Base-by-base conservation (phyloP, 345 rosid genomes). In the Populus tremula region DNA sequence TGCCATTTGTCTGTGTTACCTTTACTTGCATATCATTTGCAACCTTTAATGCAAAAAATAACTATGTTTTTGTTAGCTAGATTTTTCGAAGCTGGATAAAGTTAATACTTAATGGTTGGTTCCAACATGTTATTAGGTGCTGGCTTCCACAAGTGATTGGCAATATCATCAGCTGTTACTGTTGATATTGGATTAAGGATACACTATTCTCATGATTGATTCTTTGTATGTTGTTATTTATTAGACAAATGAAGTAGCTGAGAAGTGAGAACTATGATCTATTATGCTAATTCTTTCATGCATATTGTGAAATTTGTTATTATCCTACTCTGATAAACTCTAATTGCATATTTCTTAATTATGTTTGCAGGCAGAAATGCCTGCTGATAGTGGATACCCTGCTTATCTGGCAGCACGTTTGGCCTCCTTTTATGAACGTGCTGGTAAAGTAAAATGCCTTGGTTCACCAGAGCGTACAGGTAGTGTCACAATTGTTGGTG, bases 381-480 rank as follows among this genome's bases (percentile, higher is more conserved):
- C 99, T 84, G 99, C 99, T 27, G 99, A 96, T 83, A 96, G 99
- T 87, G 99, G 99, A 75, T 96, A 96, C 87, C 99, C 99, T 78
- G 99, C 99, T 79, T 96, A 96, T 82, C 88, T 96, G 81, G 99
- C 99, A 7, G 97, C 99, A 69, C 96, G 99, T 85, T 83, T 96
- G 67, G 99, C 99, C 31, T 96, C 99, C 67, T 96, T 94, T 80
- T 96, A 96, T 81, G 99, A 96, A 56, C 98, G 99, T 82, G 99
- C 98, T 76, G 99, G 99, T 76, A 96, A 96, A 86, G 99, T 96
- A 66, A 94, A 92, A 85, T 96, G 99, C 85, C 95, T 96, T 49
- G 99, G 99, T 69, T 92, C 92, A 45, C 99, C 99, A 75, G 99
- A 92, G 76, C 98, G 98, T 85, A 89, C 85, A 18, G 99, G 99